Evolutionary conservation across 2,329 filamentous ascomycete genomes (phyloP), one percentile per base, ranked within the genome.

Genomic region (Monosporascus sp.): DNA sequence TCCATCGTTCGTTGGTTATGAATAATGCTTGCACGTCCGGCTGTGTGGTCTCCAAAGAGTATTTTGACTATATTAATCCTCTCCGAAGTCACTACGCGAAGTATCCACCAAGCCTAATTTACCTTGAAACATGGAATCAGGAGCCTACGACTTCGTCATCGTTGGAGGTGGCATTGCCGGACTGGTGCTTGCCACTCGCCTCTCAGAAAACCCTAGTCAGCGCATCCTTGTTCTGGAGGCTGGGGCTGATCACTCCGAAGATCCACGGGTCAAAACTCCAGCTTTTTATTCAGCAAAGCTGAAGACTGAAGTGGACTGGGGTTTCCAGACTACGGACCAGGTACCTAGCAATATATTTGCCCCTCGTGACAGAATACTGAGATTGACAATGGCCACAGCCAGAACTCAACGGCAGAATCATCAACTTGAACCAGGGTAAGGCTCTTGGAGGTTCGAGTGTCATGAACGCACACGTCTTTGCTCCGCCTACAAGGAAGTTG

Each of bases 341-440:
- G 41, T 44, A 24, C 20, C 2, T 24, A 24, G 0, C 3, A 31
- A 31, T 31, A 11, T 3, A 11, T 3, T 3, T 31, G 11, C 1
- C 27, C 3, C 11, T 31, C 27, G 17, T 6, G 41, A 14, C 11
- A 2, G 11, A 20, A 4, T 19, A 14, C 3, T 6, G 41, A 5
- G 11, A 5, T 11, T 44, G 19, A 44, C 5, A 44, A 14, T 44
- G n/a, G 5, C 17, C 20, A 1, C 31, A 52, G 51, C 26, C 46
- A 37, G 35, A n/a, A 1, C 51, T 52, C 31, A n/a, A 17, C 14
- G 46, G 46, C 8, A 48, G 51, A n/a, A 16, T 16, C 3, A 44
- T 52, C 19, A 16, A 7, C 4, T 26, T 52, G n/a, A 44, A 44
- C 37, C 51, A 52, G 37, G 51, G 51, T 14, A 52, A 49, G n/a